A percentile compares a stretch with the other conserved stretches of the same genome.
These are phyloP conservation scores for Penicillium expansum DNA, from an alignment of 2,329 filamentous ascomycete genomes.

Conservation along the genomic window DNA sequence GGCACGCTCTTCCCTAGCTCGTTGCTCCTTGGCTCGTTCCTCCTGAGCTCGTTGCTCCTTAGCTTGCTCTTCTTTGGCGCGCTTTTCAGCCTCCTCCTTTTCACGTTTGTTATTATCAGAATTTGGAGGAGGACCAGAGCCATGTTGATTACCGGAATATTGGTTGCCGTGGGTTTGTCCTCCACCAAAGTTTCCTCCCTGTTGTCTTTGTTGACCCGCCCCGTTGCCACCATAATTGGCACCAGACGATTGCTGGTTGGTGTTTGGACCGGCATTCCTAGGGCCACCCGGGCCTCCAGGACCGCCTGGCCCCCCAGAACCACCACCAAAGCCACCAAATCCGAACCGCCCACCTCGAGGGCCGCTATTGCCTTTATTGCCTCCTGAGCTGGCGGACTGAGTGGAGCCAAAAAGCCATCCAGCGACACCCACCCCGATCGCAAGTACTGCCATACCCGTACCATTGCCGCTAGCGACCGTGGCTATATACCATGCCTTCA, in stretches of 20 bases:
- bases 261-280: constrained; percentile 20
- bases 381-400: constrained; percentile 47
- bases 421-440: constrained; percentile 69
- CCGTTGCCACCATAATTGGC: constrained; percentile 25
- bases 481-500: constrained; percentile 69
- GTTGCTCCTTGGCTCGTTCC: constrained; percentile 32
- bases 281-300: constrained; percentile 16
- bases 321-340: constrained; percentile 20
- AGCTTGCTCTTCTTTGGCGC: constrained; percentile 29
- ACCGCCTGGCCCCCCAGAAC: constrained; percentile 16
- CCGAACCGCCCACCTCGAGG: constrained; percentile 25
- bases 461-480: constrained; percentile 71
- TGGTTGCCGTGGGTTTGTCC: constrained; percentile 31
- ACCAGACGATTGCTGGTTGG: constrained; percentile 23
- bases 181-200: constrained; percentile 31
- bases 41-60: too few species aligned
- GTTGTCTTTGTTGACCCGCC: constrained; percentile 20
- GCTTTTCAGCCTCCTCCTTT: constrained; percentile 21
- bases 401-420: constrained; percentile 74
- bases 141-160: constrained; percentile 37
- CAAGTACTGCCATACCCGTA: constrained; percentile 68
- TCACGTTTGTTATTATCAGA: constrained; percentile 11
- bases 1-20: constrained; percentile 33
- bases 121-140: constrained; percentile 25
- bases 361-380: constrained; percentile 29